These are phyloP conservation scores for Eutrema heterophyllum DNA, from an alignment of 345 rosid species.

Conservation along the genomic window DNA sequence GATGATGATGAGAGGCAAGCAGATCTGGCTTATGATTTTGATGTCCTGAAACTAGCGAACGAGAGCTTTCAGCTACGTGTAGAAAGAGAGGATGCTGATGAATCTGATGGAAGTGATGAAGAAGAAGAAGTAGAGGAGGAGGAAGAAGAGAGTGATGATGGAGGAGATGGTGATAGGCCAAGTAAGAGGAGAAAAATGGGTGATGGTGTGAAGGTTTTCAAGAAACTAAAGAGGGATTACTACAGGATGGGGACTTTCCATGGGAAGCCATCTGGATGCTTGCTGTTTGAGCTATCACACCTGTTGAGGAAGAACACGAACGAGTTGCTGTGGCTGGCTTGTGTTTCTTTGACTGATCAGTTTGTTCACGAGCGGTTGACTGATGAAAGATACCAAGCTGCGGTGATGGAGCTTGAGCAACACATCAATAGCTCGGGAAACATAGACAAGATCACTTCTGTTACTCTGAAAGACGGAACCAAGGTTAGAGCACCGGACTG, in stretches of 20 bases:
- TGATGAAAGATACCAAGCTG: conserved; percentile 93
- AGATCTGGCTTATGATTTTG: conserved; percentile 76
- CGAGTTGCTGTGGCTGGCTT: conserved; percentile 93
- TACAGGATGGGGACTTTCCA: conserved; percentile 84
- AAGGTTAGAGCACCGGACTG: conserved; percentile 83
- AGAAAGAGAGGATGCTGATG: conserved; percentile 13
- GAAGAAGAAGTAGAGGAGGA: conserved; percentile 24
- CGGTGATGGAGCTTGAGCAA: conserved; percentile 97
- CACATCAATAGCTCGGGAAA: conserved; percentile 81
- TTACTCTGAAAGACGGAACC: conserved; percentile 88
- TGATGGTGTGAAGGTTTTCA: conserved; percentile 48
- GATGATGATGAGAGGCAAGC: conserved; percentile 81
- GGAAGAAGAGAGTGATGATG: conserved; percentile 27
- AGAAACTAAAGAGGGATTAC: conserved; percentile 65
- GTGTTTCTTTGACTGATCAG: conserved; percentile 91
- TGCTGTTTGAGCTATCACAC: conserved; percentile 80
- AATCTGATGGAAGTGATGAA: conserved; percentile 10
- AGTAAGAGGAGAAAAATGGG: conserved; percentile 69
- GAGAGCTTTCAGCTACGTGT: conserved; percentile 43
- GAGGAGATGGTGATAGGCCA: conserved; percentile 34
- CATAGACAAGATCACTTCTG: conserved; percentile 66
- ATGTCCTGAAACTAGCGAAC: conserved; percentile 70
- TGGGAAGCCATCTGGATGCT: conserved; percentile 89
- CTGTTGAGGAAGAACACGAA: conserved; percentile 78
- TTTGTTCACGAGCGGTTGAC: conserved; percentile 91